Conservation (phyloP, 352 stramenopile genomes). For the Phytophthora nicotianae region DNA sequence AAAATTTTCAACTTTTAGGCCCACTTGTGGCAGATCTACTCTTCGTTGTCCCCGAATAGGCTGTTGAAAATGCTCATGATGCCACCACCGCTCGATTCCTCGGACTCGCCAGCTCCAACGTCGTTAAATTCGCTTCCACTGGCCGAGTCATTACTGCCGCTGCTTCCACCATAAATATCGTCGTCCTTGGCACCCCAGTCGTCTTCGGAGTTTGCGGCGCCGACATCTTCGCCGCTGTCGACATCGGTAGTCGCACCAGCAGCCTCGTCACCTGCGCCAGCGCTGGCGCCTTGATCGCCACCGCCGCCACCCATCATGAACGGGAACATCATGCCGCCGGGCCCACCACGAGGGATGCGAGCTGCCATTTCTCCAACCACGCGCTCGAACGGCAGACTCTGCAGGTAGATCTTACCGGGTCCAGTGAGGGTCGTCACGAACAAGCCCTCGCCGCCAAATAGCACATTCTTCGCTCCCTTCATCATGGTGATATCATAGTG, state of each 20-base stretch:
- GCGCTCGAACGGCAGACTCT: constrained; percentile 92
- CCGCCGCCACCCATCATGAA: constrained; percentile 70
- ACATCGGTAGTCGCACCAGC: constrained; percentile 26
- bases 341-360: constrained; percentile 78
- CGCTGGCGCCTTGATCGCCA: constrained; percentile 34
- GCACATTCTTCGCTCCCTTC: constrained; percentile 93
- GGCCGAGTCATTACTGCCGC: constrained; percentile 7
- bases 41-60: constrained; percentile 52
- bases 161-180: constrained; percentile 61
- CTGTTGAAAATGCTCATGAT: constrained; percentile 69
- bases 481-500: constrained; percentile 93
- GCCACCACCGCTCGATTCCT: constrained; percentile 36
- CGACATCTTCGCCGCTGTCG: constrained; percentile 9
- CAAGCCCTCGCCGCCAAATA: constrained; percentile 94
- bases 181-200: constrained; percentile 49
- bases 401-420: constrained; percentile 90
- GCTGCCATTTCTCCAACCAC: constrained; percentile 93
- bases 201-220: constrained; percentile 11
- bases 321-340: constrained; percentile 88
- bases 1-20: not conserved
- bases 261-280: constrained; percentile 34
- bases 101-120: constrained; percentile 21
- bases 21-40: constrained; percentile 6
- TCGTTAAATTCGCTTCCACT: constrained; percentile 21
- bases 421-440: constrained; percentile 95